Conservation (phyloP, 2,329 filamentous ascomycete genomes). For the Cadophora sp. region DNA sequence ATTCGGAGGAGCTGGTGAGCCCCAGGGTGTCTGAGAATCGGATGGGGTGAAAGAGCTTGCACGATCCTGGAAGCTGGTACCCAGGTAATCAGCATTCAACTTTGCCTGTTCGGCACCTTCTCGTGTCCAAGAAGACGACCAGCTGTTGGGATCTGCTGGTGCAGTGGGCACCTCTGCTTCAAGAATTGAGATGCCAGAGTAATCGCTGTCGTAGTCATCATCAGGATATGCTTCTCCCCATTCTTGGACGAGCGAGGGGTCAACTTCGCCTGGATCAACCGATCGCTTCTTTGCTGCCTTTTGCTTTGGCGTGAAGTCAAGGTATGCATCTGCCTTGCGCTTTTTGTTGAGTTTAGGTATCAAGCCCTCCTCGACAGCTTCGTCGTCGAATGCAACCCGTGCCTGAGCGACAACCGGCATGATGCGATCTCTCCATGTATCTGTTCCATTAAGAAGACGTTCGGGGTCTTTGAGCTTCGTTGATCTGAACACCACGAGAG, state of each 20-base stretch:
- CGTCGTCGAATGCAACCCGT: slow-evolving; percentile 18
- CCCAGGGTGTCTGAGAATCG: background rate
- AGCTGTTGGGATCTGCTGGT: background rate
- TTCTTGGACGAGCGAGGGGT: background rate
- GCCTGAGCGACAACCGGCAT: slow-evolving; percentile 13
- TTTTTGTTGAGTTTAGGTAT: slow-evolving; percentile 5
- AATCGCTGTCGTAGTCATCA: background rate
- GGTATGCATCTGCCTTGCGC: background rate
- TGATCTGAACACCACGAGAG: slow-evolving; percentile 33
- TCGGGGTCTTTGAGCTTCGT: slow-evolving; percentile 27
- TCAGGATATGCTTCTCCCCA: slow-evolving; percentile 2
- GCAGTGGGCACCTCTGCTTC: background rate
- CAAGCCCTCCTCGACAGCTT: background rate
- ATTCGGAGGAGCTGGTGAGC: background rate
- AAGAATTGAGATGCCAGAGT: background rate
- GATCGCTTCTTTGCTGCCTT: background rate
- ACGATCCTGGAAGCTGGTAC: background rate
- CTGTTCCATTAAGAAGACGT: slow-evolving; percentile 21
- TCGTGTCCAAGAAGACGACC: background rate
- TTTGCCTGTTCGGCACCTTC: background rate
- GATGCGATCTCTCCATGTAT: slow-evolving; percentile 26
- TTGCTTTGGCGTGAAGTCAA: background rate
- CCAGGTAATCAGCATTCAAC: background rate
- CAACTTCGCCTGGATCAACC: background rate
- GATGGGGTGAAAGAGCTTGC: background rate